A percentile compares a stretch with the other conserved stretches of the same genome.
Conservation (phyloP, 2,329 filamentous ascomycete genomes). For the Diaporthe amygdali region DNA sequence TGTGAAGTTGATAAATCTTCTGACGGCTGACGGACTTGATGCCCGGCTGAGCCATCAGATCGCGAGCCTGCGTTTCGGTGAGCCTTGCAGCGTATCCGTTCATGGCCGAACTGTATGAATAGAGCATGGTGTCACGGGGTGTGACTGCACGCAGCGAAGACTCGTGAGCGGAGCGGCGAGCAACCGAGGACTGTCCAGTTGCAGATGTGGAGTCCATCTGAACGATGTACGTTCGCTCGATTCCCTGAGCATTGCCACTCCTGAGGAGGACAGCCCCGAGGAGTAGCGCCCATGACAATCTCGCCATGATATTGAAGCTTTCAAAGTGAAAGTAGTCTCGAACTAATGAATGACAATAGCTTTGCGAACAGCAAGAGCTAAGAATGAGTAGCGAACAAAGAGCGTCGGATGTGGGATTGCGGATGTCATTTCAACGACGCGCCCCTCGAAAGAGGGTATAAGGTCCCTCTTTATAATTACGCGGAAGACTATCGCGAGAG, state of each 20-base stretch:
- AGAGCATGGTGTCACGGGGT: slow-evolving; percentile 9
- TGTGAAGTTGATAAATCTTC: slow-evolving; percentile 13
- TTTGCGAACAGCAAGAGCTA: not conserved
- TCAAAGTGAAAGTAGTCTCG: not conserved
- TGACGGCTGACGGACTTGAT: slow-evolving; percentile 18
- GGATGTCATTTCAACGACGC: too few relatives aligned
- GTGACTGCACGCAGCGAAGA: not conserved
- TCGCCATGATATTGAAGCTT: not conserved
- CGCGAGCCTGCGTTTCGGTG: slow-evolving; percentile 18
- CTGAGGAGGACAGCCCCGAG: not conserved
- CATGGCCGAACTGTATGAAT: slow-evolving; percentile 19
- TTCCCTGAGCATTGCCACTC: not conserved
- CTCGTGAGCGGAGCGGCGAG: not conserved
- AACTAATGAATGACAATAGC: not conserved
- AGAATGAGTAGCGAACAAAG: not conserved
- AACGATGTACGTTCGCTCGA: slow-evolving; percentile 6
- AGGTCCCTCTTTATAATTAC: not conserved
- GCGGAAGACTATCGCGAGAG: not conserved
- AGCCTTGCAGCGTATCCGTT: slow-evolving; percentile 23
- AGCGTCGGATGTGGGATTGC: not conserved
- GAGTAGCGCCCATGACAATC: not conserved
- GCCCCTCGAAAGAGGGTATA: accelerated
- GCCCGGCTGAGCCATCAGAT: slow-evolving; percentile 14
- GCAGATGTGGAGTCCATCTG: not conserved
- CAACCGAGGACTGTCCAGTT: not conserved